Evolutionary conservation across 2,329 filamentous ascomycete genomes (phyloP).

Genomic region (Colletotrichum lupini): DNA sequence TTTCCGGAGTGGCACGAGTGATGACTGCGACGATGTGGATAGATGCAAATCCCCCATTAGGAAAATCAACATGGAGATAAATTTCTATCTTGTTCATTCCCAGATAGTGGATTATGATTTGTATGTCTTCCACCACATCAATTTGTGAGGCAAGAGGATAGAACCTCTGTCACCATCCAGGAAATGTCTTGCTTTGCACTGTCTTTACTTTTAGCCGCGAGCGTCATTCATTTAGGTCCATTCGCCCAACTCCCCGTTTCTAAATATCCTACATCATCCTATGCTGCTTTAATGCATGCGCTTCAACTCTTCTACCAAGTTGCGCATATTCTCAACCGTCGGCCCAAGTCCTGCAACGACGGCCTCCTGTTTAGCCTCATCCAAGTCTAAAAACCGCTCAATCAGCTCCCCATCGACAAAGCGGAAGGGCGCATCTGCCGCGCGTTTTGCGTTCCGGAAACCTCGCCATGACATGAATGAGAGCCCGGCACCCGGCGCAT

Average conservation of each 20-base stretch:
- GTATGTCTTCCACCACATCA: too few relatives aligned
- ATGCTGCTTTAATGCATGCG: constrained; percentile 65
- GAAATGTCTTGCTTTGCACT: background rate
- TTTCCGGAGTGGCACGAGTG: constrained; percentile 35
- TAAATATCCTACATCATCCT: constrained; percentile 12
- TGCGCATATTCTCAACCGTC: constrained; percentile 71
- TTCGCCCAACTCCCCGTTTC: background rate
- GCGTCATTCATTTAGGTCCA: background rate
- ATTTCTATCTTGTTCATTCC: background rate
- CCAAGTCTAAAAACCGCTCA: constrained; percentile 82
- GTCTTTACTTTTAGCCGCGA: background rate
- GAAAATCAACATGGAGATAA: background rate
- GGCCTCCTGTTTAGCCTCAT: constrained; percentile 65
- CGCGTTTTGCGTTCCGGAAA: constrained; percentile 78
- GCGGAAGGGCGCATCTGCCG: constrained; percentile 80
- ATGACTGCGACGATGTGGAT: constrained; percentile 10
- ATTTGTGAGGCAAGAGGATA: background rate
- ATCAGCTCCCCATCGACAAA: constrained; percentile 95
- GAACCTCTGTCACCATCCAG: background rate
- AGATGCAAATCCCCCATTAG: constrained; percentile 26
- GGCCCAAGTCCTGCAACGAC: constrained; percentile 67
- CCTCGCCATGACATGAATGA: constrained; percentile 82
- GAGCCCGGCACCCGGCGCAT: constrained; percentile 8
- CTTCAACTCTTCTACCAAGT: constrained; percentile 71
- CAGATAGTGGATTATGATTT: too few relatives aligned